Base-by-base conservation (phyloP, 495 filamentous ascomycete genomes). In the Tuber indicum region DNA sequence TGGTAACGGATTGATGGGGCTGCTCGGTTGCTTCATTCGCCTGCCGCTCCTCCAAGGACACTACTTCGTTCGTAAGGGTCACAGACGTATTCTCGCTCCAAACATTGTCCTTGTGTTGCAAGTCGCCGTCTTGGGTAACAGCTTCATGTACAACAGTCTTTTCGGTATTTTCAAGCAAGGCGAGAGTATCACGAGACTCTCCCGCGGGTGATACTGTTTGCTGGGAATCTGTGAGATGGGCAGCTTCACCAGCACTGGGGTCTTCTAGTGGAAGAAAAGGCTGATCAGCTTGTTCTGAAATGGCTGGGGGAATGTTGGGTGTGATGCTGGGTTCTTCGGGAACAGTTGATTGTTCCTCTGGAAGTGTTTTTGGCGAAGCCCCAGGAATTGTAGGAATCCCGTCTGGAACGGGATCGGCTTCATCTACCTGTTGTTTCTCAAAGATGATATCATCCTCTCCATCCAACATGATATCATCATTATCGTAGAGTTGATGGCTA, bases 381-480 rank as follows among this genome's bases (percentile, higher is more conserved):
- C 36, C 58, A 36, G 58, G 58, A 66, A 66, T 14, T 17, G 58
- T 36, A 36, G 58, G 58, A 66, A 66, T 14, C 26, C 3, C 26
- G 17, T 26, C 58, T 36, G 58, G 58, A 66, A 66, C 26, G 36
- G 58, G 58, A 36, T 36, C 58, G 58, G 58, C 26, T 66, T 36
- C 58, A 66, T 66, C 58, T 36, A 66, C 58, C 58, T 76, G 77
- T 19, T 79, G 78, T 32, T 70, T 58, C 43, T 43, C 41, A 52
- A 80, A 80, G 62, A 79, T 66, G 44, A 80, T 76, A 43, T 80
- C 78, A 66, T 80, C 78, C n/a, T 82, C 81, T 58, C 80, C 81
- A 71, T 82, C 81, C 46, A 82, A 79, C 81, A 82, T 82, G 36
- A 82, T 78, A 69, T 82, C 81, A 75, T 82, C 81, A 36, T 80